These are phyloP conservation scores for Aspergillus haitiensis DNA, from an alignment of 495 filamentous ascomycete genomes.

Conservation along the genomic window DNA sequence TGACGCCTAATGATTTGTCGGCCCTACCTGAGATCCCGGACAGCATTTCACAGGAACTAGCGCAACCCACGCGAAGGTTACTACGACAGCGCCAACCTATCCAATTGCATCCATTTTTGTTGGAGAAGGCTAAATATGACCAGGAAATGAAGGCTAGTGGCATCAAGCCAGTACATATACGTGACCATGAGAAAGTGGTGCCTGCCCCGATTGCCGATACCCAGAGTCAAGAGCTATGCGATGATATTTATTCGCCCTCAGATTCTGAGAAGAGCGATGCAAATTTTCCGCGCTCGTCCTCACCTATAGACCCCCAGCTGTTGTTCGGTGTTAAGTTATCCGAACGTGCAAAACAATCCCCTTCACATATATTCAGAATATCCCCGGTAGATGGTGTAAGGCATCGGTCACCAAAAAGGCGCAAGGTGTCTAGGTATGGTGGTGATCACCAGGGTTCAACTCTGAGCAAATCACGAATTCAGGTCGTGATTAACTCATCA, in stretches of 20 bases:
- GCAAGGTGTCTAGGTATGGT: conserved; percentile 33
- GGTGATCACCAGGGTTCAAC: conserved; percentile 16
- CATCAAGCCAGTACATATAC: conserved; percentile 60
- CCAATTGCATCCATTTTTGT: conserved; percentile 69
- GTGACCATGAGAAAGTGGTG: conserved; percentile 20
- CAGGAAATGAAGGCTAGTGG: conserved; percentile 60
- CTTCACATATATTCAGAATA: conserved; percentile 1
- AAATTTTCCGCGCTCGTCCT: conserved; percentile 21
- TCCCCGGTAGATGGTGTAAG: conserved; percentile 6
- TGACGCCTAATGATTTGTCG: conserved; percentile 22
- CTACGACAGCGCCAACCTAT: conserved; percentile 71
- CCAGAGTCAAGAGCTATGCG: conserved; percentile 43
- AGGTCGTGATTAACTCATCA: conserved; percentile 31
- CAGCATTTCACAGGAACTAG: conserved; percentile 34
- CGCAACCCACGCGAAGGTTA: conserved; percentile 40
- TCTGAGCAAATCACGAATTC: conserved; percentile 17
- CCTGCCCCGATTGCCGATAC: conserved; percentile 36
- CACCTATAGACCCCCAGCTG: conserved; percentile 20
- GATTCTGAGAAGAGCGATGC: conserved; percentile 33
- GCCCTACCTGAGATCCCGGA: conserved; percentile 33
- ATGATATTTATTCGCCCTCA: conserved; percentile 32
- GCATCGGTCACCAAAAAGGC: conserved; percentile 31
- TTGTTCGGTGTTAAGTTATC: conserved; percentile 1
- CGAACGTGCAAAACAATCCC: background rate
- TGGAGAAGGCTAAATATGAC: conserved; percentile 68